Evolutionary conservation across 345 rosid species (phyloP).

Genomic region (Gossypium turneri): DNA sequence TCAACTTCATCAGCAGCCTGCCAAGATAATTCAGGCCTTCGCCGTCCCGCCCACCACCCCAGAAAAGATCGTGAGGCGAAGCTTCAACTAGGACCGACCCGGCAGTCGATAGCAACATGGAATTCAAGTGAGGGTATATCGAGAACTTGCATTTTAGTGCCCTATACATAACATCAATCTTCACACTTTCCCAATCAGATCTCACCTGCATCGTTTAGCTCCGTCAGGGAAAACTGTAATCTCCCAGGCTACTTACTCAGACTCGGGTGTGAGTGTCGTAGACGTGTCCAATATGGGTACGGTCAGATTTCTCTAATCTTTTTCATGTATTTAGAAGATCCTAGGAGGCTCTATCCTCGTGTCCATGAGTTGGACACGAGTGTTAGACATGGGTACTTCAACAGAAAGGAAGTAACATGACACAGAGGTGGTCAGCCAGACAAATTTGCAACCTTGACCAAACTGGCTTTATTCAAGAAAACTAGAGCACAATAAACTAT

Average conservation of each 20-base stretch:
- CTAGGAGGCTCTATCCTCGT: not conserved
- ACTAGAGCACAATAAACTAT: too few species aligned
- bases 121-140: constrained; percentile 75
- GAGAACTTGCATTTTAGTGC: constrained; percentile 86
- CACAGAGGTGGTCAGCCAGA: not conserved
- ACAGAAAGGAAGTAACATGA: not conserved
- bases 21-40: constrained; percentile 94
- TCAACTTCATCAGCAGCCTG: constrained; percentile 77
- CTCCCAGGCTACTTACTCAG: not conserved
- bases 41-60: constrained; percentile 97
- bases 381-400: too few species aligned
- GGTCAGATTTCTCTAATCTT: not conserved
- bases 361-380: not conserved
- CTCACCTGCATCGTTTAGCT: constrained; percentile 51
- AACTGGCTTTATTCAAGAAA: too few species aligned
- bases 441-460: not conserved
- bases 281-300: not conserved
- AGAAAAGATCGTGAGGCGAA: constrained; percentile 86
- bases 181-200: constrained; percentile 70
- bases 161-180: constrained; percentile 73
- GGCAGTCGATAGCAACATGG: constrained; percentile 66
- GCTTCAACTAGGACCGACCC: constrained; percentile 88
- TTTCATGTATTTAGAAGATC: not conserved
- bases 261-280: not conserved
- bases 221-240: not conserved